Percentiles rank a stretch among this genome's conserved stretches.
phyloP scores from a whole-genome alignment of 139 green algal species.

The Diplosphaera chodatii region DNA sequence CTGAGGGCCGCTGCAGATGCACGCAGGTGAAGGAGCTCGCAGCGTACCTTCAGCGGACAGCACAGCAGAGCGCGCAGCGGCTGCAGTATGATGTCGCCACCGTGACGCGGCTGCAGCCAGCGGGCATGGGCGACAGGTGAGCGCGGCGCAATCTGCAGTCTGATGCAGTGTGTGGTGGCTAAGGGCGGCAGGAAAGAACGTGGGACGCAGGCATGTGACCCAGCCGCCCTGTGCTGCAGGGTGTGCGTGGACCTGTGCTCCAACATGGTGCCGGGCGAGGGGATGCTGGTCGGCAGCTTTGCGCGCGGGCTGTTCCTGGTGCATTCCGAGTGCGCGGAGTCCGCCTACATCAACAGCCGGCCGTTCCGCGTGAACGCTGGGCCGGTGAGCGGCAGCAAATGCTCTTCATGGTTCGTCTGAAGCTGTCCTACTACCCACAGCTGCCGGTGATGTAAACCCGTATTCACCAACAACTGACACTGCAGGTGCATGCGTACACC shows the following conservation, averaged over 20 bases:
- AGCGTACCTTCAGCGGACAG: conserved; percentile 19
- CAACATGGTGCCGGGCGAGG: conserved; percentile 70
- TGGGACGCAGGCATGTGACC: no score
- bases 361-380: conserved; percentile 94
- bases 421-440: background rate
- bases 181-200: no score
- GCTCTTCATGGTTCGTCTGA: background rate
- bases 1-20: no score
- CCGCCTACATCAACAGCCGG: conserved; percentile 71
- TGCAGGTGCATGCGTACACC: conserved; percentile 75
- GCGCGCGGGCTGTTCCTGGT: conserved; percentile 80
- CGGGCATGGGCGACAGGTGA: conserved; percentile 73
- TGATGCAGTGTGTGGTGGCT: no score
- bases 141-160: background rate
- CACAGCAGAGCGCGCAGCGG: background rate
- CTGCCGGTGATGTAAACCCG: background rate
- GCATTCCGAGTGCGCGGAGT: conserved; percentile 69
- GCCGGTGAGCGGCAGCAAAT: conserved; percentile 26
- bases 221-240: conserved; percentile 1
- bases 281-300: conserved; percentile 87
- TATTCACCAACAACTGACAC: background rate
- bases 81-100: conserved; percentile 29
- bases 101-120: conserved; percentile 43
- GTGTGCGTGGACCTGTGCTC: conserved; percentile 75
- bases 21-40: conserved; percentile 36